Conservation (phyloP, 2,329 filamentous ascomycete species). For the Fusarium marasasianum region DNA sequence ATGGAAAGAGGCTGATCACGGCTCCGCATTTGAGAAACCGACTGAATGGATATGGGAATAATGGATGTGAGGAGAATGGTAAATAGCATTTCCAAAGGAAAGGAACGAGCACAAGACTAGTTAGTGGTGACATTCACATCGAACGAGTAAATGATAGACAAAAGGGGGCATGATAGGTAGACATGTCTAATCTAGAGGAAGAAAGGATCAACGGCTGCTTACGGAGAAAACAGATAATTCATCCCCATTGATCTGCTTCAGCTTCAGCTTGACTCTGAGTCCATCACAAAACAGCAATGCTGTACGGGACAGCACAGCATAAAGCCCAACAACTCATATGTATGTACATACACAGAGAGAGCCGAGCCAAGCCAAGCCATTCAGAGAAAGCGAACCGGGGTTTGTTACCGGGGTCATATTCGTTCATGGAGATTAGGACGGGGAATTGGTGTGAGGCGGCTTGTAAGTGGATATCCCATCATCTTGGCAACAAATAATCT, state of each 20-base stretch:
- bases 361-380: background rate
- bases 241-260: background rate
- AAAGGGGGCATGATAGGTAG: conserved; percentile 24
- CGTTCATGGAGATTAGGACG: conserved; percentile 30
- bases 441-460: conserved; percentile 33
- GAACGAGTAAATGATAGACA: background rate
- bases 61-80: conserved; percentile 10
- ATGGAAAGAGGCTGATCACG: background rate
- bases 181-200: conserved; percentile 13
- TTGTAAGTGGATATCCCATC: conserved; percentile 19
- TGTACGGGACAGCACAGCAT: background rate
- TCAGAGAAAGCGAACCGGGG: conserved; percentile 12
- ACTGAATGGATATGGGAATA: conserved; percentile 7
- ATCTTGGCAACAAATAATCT: conserved; percentile 22
- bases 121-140: background rate
- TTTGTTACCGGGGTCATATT: conserved; percentile 3
- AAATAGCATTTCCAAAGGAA: conserved; percentile 1
- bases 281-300: background rate
- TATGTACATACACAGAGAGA: background rate
- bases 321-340: background rate
- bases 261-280: background rate
- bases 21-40: conserved; percentile 20
- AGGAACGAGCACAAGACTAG: conserved; percentile 7
- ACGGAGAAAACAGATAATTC: background rate
- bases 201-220: conserved; percentile 27